phyloP scores from a whole-genome alignment of 2,329 filamentous ascomycete species.

The Pseudogymnoascus sp. region DNA sequence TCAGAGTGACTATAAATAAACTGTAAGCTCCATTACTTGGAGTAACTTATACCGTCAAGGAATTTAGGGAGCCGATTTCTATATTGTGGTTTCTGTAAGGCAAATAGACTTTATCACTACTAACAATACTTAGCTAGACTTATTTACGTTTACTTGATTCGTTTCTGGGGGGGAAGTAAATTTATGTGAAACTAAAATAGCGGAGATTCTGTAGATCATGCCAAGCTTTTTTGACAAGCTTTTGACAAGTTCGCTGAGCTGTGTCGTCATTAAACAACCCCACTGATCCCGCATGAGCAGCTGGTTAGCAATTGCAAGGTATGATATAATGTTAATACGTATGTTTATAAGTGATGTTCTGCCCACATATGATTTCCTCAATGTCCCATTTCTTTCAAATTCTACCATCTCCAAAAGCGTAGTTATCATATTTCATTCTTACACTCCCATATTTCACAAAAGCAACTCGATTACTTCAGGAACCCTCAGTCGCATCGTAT shows the following conservation, averaged over 20 bases:
- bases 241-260: background rate
- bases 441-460: background rate
- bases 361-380: background rate
- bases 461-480: background rate
- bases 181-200: background rate
- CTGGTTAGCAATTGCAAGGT: background rate
- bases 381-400: background rate
- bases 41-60: too few relatives aligned
- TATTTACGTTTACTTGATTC: too few relatives aligned
- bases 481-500: background rate
- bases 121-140: too few relatives aligned
- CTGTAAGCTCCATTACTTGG: too few relatives aligned
- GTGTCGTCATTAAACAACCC: slow-evolving; percentile 5
- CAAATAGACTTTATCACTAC: too few relatives aligned
- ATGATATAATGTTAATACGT: background rate
- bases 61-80: too few relatives aligned
- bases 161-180: too few relatives aligned
- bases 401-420: background rate
- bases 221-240: slow-evolving; percentile 9
- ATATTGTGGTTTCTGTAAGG: too few relatives aligned
- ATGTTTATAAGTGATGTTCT: background rate
- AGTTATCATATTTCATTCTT: background rate
- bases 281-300: background rate
- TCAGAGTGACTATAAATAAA: too few relatives aligned
- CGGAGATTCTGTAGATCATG: background rate